Base-by-base conservation (phyloP, 1,284 basidiomycete genomes). In the Rugosomyces carneus region DNA sequence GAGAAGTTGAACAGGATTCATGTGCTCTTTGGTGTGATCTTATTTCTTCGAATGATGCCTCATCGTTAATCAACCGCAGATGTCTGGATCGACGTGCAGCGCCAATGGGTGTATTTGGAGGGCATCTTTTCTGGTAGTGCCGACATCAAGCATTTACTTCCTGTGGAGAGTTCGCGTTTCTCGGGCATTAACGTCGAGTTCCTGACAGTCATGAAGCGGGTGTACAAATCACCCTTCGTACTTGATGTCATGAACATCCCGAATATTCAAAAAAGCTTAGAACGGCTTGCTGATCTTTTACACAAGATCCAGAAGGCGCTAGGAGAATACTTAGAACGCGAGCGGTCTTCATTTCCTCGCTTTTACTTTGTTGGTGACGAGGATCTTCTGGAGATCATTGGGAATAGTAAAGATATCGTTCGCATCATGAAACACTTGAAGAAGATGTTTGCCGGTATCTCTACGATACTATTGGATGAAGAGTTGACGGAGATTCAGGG, bases 321-420 rank as follows among this genome's bases (percentile, higher is more conserved):
- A 3, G 96, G 97, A 64, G 96, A 99, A 73, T 99, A 99, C 60
- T 79, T 99, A 20, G 96, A 99, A 62, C 84, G 95, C 50, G 96
- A 99, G 64, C 84, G 94, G 49, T 87, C 93, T 20, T 90, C 93
- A 0, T 99, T 99, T 80, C 97, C 96, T 53, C 89, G 97, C 13
- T 99, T 99, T 75, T 99, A 99, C 72, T 99, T 99, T 64, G 94
- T 99, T 46, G 96, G 96, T 60, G 96, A 99, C 68, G 97, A 99
- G 63, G 96, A 99, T 63, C 69, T 99, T 53, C 78, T 99, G 51
- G 96, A 99, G 66, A 99, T 99, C 60, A 97, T 99, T 52, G 96
- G 96, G 54, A 99, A 99, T 71, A 95, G 92, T 75, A 99, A 98
- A 68, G 96, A 99, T 60, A 95, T 98, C 53, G 70, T 92, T 39